Evolutionary conservation across 23 red algal genomes (phyloP).

Genomic region (Cyanidioschyzon merolae): DNA sequence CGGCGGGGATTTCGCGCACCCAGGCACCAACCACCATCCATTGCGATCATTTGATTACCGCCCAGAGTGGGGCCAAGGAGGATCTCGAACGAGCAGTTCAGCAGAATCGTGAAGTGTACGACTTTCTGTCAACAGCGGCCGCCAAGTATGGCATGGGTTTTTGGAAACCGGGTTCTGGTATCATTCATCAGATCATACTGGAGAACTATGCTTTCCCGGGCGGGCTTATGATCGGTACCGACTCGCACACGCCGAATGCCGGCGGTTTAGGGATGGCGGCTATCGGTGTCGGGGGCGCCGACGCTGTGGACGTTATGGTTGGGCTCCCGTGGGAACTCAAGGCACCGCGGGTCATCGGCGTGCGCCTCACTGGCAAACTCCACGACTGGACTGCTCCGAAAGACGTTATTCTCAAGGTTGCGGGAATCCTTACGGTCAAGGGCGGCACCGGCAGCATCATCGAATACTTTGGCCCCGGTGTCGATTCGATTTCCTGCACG

Average conservation of each 20-base stretch:
- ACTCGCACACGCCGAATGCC: conserved; percentile 98
- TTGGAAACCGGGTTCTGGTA: conserved; percentile 92
- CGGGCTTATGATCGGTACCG: conserved; percentile 95
- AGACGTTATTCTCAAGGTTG: conserved; percentile 95
- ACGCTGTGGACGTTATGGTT: conserved; percentile 99
- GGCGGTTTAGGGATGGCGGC: conserved; percentile 89
- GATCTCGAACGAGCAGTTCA: conserved; percentile 68
- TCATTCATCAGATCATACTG: conserved; percentile 98
- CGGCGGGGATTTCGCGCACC: conserved; percentile 52
- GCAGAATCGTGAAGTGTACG: conserved; percentile 88
- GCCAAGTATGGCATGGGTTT: conserved; percentile 96
- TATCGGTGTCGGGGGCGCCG: conserved; percentile 93
- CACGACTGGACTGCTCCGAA: conserved; percentile 81
- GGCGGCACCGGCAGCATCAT: conserved; percentile 97
- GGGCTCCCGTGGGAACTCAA: conserved; percentile 98
- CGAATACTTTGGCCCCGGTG: conserved; percentile 93
- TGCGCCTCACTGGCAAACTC: conserved; percentile 82
- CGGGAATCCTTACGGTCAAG: conserved; percentile 97
- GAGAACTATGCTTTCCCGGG: conserved; percentile 99
- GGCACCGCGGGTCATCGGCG: conserved; percentile 90
- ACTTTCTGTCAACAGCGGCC: conserved; percentile 76
- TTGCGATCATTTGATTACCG: conserved; percentile 96
- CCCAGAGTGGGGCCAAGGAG: conserved; percentile 57
- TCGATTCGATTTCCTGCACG: conserved; percentile 93
- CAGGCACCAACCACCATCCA: conserved; percentile 91